Conservation (phyloP, 2,329 filamentous ascomycete genomes). For the Akanthomyces dipterigenus region DNA sequence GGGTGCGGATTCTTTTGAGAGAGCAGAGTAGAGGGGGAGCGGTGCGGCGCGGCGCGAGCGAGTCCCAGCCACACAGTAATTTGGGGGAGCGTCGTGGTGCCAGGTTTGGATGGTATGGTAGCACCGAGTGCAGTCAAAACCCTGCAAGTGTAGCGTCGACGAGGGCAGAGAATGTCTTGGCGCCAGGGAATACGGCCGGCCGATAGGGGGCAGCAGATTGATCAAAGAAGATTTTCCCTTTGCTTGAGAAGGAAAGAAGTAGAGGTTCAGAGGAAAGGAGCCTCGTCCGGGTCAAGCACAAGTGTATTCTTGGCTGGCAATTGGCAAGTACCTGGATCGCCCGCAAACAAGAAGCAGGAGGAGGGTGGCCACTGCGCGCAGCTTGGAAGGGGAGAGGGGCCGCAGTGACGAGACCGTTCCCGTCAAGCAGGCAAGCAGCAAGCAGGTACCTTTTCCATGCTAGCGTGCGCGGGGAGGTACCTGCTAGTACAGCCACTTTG, state of each 20-base stretch:
- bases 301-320: neutral
- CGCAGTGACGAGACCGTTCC: neutral
- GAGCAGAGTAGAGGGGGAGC: neutral
- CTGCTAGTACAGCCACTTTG: neutral
- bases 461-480: slow-evolving; percentile 2
- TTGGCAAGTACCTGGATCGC: neutral
- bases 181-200: neutral
- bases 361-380: neutral
- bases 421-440: neutral
- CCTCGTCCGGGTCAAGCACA: neutral
- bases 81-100: neutral
- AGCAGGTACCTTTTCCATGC: neutral
- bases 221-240: too few relatives aligned
- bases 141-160: slow-evolving; percentile 10
- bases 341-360: neutral
- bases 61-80: slow-evolving; percentile 10
- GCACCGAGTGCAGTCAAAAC: slow-evolving; percentile 2
- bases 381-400: neutral
- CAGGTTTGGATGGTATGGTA: neutral
- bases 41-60: neutral
- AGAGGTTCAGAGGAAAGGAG: neutral
- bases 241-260: neutral
- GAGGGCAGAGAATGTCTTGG: slow-evolving; percentile 7
- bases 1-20: neutral
- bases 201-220: neutral